Evolutionary conservation across 345 rosid species (phyloP).

Genomic region (Hirschfeldia incana): DNA sequence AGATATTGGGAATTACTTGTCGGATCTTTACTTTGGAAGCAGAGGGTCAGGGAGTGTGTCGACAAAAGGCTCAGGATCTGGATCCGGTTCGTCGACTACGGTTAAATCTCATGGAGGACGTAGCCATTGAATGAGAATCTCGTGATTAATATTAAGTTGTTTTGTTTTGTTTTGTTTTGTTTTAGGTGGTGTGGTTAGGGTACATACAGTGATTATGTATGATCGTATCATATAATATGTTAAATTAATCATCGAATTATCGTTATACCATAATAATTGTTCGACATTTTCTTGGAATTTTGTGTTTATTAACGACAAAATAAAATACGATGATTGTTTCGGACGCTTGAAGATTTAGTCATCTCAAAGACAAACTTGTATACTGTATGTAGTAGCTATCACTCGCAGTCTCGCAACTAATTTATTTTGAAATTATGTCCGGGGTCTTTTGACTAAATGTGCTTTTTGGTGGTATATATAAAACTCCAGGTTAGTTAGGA

Average conservation of each 20-base stretch:
- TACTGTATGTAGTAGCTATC: neutral
- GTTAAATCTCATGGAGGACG: conserved; percentile 25
- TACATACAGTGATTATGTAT: conserved; percentile 1
- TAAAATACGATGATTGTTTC: neutral
- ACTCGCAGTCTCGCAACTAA: neutral
- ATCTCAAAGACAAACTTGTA: neutral
- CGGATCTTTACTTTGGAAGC: conserved; percentile 47
- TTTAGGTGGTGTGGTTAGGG: neutral
- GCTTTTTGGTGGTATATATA: neutral
- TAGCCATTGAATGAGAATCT: conserved; percentile 26
- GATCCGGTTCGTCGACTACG: conserved; percentile 27
- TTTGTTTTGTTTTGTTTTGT: neutral
- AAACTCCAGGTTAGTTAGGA: conserved; percentile 10
- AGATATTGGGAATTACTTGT: conserved; percentile 62
- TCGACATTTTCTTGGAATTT: conserved; percentile 24
- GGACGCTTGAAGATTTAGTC: neutral
- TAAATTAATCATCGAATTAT: neutral
- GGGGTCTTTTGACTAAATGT: neutral
- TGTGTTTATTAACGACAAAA: conserved; percentile 5
- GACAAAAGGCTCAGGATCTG: conserved; percentile 34
- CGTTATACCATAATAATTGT: neutral
- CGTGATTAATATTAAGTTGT: conserved; percentile 1
- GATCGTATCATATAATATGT: conserved; percentile 21
- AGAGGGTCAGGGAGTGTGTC: conserved; percentile 40
- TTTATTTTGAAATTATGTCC: neutral